Evolutionary conservation across 1,139 yeast genomes (phyloP).

Genomic region (Debaryomyces robertsiae): DNA sequence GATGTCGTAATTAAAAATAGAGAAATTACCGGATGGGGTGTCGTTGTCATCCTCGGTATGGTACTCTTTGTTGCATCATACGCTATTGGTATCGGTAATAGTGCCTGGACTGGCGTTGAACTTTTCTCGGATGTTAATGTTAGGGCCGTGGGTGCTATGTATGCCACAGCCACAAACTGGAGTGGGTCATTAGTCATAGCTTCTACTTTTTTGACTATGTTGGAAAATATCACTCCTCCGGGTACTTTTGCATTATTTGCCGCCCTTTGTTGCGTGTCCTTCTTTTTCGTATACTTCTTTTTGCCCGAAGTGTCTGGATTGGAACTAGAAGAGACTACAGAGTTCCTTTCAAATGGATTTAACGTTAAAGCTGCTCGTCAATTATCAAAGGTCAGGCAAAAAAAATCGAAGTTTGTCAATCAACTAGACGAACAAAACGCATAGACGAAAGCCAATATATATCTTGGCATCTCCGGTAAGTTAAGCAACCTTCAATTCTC

Average conservation of each 20-base stretch:
- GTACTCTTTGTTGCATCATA: conserved; percentile 84
- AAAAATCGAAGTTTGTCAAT: conserved; percentile 20
- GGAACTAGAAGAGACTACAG: conserved; percentile 88
- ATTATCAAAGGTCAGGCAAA: conserved; percentile 57
- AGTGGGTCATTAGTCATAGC: conserved; percentile 90
- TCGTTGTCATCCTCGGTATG: conserved; percentile 81
- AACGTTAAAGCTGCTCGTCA: conserved; percentile 71
- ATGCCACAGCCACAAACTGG: conserved; percentile 96
- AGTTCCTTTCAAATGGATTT: conserved; percentile 78
- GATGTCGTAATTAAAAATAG: conserved; percentile 43
- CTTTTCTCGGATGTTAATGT: conserved; percentile 86
- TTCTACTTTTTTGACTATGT: conserved; percentile 90
- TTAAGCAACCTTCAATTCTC: conserved; percentile 1
- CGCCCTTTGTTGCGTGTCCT: conserved; percentile 70
- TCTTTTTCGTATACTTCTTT: conserved; percentile 73
- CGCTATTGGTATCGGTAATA: conserved; percentile 93
- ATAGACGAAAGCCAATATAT: conserved; percentile 2
- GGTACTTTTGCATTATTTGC: conserved; percentile 94
- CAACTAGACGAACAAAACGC: conserved; percentile 7
- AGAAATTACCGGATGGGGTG: conserved; percentile 81
- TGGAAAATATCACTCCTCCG: conserved; percentile 87
- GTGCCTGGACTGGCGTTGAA: conserved; percentile 98
- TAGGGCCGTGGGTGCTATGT: conserved; percentile 88
- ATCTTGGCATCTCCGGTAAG: not conserved
- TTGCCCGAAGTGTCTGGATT: conserved; percentile 92